Evolutionary conservation across 163 green algal genomes (phyloP).

Genomic region (Scenedesmus sp.): DNA sequence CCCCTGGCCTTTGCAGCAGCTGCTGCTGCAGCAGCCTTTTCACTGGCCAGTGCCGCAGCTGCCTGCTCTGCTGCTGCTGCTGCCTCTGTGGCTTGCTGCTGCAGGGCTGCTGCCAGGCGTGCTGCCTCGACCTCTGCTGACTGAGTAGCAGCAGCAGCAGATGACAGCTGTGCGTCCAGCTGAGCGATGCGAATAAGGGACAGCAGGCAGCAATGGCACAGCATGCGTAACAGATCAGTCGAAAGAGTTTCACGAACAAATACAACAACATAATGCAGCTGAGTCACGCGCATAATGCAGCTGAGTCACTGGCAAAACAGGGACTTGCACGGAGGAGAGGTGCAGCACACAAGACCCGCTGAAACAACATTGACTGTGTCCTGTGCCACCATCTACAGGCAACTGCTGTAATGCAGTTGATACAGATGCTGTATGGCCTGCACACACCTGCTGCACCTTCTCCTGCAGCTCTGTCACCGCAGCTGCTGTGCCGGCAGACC

Average conservation of each 20-base stretch:
- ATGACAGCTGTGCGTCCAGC: background rate
- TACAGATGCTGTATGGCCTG: too few species aligned
- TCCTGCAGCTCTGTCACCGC: background rate
- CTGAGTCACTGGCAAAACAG: too few species aligned
- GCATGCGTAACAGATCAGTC: too few species aligned
- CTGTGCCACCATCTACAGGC: too few species aligned
- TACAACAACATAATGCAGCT: too few species aligned
- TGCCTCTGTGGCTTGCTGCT: background rate
- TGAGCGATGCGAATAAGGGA: background rate
- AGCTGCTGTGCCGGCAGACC: background rate
- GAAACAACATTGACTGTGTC: too few species aligned
- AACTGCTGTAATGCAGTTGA: too few species aligned
- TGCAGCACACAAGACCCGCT: too few species aligned
- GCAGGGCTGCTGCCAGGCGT: background rate
- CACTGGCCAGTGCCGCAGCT: background rate
- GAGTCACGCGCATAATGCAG: too few species aligned
- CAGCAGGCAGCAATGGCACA: too few species aligned
- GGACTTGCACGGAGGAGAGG: too few species aligned
- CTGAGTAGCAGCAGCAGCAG: background rate
- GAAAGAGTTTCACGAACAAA: too few species aligned
- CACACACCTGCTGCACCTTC: background rate
- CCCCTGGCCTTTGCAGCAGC: slow-evolving; percentile 39
- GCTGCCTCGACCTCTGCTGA: background rate
- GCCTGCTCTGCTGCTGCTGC: slow-evolving; percentile 36
- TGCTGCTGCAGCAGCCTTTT: slow-evolving; percentile 9